Evolutionary conservation across 768 basidiomycete species (phyloP), one percentile per base, ranked within the genome.

Genomic region (Boletus sp.): DNA sequence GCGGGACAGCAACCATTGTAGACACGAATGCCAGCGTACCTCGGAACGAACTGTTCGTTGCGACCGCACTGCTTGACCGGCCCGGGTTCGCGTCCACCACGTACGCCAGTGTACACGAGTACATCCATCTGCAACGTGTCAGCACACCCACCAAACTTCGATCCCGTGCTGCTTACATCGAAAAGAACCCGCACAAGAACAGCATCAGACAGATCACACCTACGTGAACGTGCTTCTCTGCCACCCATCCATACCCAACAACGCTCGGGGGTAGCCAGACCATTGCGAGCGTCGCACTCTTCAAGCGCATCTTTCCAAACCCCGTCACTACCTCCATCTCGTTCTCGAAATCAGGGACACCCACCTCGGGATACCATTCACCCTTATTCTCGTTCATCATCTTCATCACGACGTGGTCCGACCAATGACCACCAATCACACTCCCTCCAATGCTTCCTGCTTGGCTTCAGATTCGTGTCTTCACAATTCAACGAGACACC

Each of bases 81-180:
- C 93, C 94, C 7, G 78, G 76, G 67, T 95, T 97, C 5, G 91
- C 84, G 63, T 97, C 93, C 15, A 94, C 91, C 35, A 94, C 78
- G 64, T 94, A 95, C 0, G 93, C 88, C 32, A 95, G 73, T 0
- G 89, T 87, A 49, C 84, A 83, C 15, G 84, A 73, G 66, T 89
- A 88, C 47, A 86, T 83, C 72, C 78, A 78, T 63, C 81, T 84
- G 57, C 3, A 55, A 53, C 29, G 41, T 40, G 35, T 56, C 52
- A 56, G 56, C 39, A 52, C 24, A 28, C 20, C 18, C 32, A 50
- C 28, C 20, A 50, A 47, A 15, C 10, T 30, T 32, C 24, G 30
- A 33, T 42, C 33, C 12, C 40, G 29, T 47, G 24, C 14, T 4
- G 69, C 85, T 67, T 58, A 92, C 90, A 91, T 85, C 8, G 83